Conservation (phyloP, 345 rosid species). For the Heritiera littoralis region DNA sequence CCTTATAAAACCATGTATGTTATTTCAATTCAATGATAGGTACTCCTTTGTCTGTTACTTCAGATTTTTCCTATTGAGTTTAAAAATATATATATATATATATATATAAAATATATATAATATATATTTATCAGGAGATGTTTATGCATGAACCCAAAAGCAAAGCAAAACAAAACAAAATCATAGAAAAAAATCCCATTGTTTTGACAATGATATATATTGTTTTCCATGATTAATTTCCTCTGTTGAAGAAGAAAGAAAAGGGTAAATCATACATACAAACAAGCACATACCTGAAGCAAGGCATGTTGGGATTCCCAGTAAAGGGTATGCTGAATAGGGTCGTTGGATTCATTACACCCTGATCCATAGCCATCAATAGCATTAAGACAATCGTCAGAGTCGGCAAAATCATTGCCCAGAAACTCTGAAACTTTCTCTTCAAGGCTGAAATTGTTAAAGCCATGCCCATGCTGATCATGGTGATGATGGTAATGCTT, state of each 20-base stretch:
- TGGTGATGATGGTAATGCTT: background rate
- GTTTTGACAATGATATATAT: background rate
- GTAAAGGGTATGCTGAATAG: slow-evolving; percentile 25
- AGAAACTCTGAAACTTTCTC: slow-evolving; percentile 33
- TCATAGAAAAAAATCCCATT: background rate
- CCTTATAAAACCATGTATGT: background rate
- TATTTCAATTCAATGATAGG: slow-evolving; percentile 5
- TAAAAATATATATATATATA: background rate
- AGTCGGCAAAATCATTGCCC: slow-evolving; percentile 12
- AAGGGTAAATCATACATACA: too few relatives aligned
- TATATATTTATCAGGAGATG: background rate
- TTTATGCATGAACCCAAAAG: background rate
- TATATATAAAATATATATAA: background rate
- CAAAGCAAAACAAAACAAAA: background rate
- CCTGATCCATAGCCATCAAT: slow-evolving; percentile 21
- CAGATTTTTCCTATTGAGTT: background rate
- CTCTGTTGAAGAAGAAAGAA: background rate
- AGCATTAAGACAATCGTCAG: background rate
- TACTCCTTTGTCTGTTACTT: slow-evolving; percentile 3
- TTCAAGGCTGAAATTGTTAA: slow-evolving; percentile 33
- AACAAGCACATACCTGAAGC: slow-evolving; percentile 48
- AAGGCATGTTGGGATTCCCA: slow-evolving; percentile 53
- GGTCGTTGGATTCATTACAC: background rate
- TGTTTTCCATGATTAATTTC: background rate
- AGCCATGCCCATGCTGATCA: background rate